A percentile compares a stretch with the other conserved stretches of the same genome.
Evolutionary conservation across 2,329 filamentous ascomycete species (phyloP).

Genomic region (Chlorencoelia australis): DNA sequence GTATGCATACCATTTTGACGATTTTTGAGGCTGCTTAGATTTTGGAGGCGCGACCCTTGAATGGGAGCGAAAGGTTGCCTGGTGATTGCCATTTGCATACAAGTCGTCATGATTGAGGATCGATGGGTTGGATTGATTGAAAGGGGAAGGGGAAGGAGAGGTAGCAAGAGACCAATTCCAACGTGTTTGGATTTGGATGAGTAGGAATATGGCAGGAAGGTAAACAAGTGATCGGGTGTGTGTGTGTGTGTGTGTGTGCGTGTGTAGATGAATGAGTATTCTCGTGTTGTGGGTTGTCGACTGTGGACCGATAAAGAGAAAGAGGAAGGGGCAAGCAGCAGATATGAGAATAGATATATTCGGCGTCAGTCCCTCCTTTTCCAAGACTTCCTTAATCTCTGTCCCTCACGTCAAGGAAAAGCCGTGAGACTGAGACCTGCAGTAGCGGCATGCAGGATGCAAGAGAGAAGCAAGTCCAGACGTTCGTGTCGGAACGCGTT

Average conservation of each 20-base stretch:
- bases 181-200: neutral
- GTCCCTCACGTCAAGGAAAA: too few relatives aligned
- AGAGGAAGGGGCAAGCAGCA: too few relatives aligned
- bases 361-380: too few relatives aligned
- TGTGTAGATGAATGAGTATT: neutral
- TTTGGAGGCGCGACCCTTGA: slow-evolving; percentile 58
- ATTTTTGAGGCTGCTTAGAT: slow-evolving; percentile 66
- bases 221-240: neutral
- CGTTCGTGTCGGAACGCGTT: too few relatives aligned
- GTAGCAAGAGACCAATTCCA: neutral
- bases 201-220: neutral
- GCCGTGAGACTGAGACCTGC: too few relatives aligned
- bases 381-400: too few relatives aligned
- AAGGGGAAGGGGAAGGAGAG: neutral
- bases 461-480: too few relatives aligned
- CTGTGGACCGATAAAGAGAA: too few relatives aligned
- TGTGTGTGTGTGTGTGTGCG: neutral
- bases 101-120: slow-evolving; percentile 18
- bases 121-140: neutral
- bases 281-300: neutral
- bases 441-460: too few relatives aligned
- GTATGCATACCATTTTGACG: slow-evolving; percentile 54
- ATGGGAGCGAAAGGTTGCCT: slow-evolving; percentile 69
- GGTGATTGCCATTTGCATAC: slow-evolving; percentile 19
- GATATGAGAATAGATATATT: too few relatives aligned